These are phyloP conservation scores for Phtheirospermum japonicum DNA, from an alignment of 257 asterid species.

Conservation along the genomic window DNA sequence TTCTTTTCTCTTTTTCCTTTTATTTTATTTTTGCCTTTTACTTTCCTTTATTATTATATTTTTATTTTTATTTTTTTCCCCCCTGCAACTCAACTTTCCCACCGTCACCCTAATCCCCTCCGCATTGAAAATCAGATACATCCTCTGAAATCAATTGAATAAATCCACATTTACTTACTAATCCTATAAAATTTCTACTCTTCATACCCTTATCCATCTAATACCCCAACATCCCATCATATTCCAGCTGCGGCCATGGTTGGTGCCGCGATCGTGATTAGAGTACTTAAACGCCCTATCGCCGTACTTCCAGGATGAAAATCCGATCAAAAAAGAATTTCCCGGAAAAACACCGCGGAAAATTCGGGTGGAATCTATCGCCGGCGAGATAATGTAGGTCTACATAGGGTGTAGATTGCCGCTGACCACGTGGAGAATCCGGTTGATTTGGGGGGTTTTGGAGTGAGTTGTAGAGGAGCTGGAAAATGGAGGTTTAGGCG, in stretches of 20 bases:
- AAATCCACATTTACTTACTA: no score
- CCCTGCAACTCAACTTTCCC: no score
- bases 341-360: slow-evolving; percentile 46
- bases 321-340: slow-evolving; percentile 62
- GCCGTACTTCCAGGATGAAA: slow-evolving; percentile 94
- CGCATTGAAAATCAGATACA: no score
- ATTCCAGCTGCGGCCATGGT: slow-evolving; percentile 83
- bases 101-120: no score
- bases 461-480: slow-evolving; percentile 60
- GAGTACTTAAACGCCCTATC: slow-evolving; percentile 97
- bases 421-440: slow-evolving; percentile 90
- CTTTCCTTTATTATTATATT: no score
- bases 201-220: slow-evolving; percentile 67
- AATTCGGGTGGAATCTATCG: slow-evolving; percentile 49
- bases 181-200: slow-evolving; percentile 76
- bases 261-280: slow-evolving; percentile 91
- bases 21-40: no score
- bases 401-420: slow-evolving; percentile 95
- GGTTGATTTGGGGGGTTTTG: slow-evolving; percentile 62
- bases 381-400: slow-evolving; percentile 68
- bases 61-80: no score
- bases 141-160: no score
- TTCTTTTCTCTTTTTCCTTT: no score
- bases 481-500: slow-evolving; percentile 55
- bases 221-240: slow-evolving; percentile 83